Conservation (phyloP, 306 rosid genomes). For the Trifolium fragiferum region DNA sequence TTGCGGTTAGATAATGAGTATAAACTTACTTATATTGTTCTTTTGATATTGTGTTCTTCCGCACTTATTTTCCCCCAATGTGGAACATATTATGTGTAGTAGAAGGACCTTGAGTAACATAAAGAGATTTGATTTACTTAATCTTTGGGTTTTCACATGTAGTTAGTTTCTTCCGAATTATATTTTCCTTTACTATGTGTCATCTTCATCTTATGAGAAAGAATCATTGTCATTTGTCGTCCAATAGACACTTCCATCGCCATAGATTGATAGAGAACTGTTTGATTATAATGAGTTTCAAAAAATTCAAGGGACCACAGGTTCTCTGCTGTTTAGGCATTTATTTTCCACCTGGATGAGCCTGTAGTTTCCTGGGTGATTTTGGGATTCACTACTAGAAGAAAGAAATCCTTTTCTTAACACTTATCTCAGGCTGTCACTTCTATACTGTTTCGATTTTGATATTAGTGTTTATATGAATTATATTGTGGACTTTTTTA, state of each 20-base stretch:
- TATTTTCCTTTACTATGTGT: too few species aligned
- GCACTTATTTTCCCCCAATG: too few species aligned
- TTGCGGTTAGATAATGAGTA: not conserved
- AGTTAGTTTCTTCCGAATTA: too few species aligned
- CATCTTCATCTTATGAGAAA: too few species aligned
- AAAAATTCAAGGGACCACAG: too few species aligned
- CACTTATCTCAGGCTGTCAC: not conserved
- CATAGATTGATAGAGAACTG: not conserved
- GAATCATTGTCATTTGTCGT: too few species aligned
- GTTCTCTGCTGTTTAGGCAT: not conserved
- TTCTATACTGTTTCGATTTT: not conserved
- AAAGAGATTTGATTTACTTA: too few species aligned
- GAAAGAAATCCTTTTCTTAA: not conserved
- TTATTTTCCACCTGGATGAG: not conserved
- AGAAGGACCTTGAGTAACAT: not conserved
- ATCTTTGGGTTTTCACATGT: too few species aligned
- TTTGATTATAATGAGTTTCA: not conserved
- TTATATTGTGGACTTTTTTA: not conserved
- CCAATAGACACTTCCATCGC: too few species aligned
- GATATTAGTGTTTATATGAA: not conserved
- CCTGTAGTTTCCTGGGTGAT: not conserved
- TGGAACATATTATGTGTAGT: not conserved
- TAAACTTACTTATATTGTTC: not conserved
- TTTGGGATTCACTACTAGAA: not conserved
- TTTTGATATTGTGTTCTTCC: too few species aligned